Percentiles rank a stretch among this genome's conserved stretches.
These are phyloP conservation scores for Lipomyces kockii DNA, from an alignment of 805 yeast species.

Conservation along the genomic window DNA sequence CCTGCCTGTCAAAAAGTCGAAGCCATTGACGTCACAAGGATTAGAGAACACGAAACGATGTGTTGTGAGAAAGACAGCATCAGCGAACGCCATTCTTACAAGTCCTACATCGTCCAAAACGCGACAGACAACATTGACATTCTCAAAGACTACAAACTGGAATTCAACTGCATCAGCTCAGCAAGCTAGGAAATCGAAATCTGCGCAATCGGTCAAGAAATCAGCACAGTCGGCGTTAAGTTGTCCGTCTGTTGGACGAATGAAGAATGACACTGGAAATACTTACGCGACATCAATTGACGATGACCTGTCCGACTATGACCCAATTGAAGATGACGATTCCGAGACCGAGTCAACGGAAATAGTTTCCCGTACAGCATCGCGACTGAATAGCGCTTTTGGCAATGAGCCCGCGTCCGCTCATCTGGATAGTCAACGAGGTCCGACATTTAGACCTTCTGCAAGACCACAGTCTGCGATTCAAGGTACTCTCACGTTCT, in stretches of 20 bases:
- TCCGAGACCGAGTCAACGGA: neutral
- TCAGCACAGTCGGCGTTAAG: neutral
- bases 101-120: neutral
- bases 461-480: neutral
- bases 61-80: slow-evolving; percentile 1
- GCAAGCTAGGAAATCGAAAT: neutral
- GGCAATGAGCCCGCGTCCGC: neutral
- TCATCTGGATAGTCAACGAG: neutral
- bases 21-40: neutral
- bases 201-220: neutral
- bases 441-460: neutral
- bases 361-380: neutral
- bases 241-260: neutral
- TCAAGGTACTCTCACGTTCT: neutral
- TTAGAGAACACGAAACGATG: neutral
- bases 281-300: neutral
- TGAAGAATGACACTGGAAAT: neutral
- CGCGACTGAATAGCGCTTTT: neutral
- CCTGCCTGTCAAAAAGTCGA: neutral
- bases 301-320: neutral
- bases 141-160: neutral
- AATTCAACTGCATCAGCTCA: neutral
- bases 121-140: neutral
- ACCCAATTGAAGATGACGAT: neutral
- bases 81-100: neutral